A percentile compares a stretch with the other conserved stretches of the same genome.
Evolutionary conservation across 305 asterid species (phyloP).

Genomic region (Caryopteris hybrid): DNA sequence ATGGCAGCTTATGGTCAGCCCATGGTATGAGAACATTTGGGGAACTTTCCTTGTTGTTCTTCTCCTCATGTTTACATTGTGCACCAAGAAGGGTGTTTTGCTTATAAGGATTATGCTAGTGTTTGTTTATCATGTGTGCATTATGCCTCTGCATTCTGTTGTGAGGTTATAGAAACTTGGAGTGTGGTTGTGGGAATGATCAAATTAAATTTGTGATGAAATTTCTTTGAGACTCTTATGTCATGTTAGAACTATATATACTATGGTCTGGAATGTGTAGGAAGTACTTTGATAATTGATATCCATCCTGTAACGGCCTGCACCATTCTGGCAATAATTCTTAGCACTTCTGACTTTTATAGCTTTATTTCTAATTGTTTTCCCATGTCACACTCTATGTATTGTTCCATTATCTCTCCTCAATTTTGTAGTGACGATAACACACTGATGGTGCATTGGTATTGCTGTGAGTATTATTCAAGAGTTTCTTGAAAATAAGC

Average conservation of each 20-base stretch:
- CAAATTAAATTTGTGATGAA: neutral
- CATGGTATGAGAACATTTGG: slow-evolving; percentile 40
- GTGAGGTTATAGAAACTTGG: neutral
- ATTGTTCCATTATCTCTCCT: too few relatives aligned
- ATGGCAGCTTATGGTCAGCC: slow-evolving; percentile 70
- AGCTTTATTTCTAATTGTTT: neutral
- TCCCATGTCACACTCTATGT: too few relatives aligned
- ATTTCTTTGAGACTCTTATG: neutral
- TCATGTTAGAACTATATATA: too few relatives aligned
- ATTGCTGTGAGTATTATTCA: too few relatives aligned
- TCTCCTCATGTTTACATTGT: slow-evolving; percentile 1
- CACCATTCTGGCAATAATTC: too few relatives aligned
- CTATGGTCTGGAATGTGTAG: too few relatives aligned
- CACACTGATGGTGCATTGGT: too few relatives aligned
- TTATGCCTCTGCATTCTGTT: neutral
- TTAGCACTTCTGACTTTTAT: too few relatives aligned
- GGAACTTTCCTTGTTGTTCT: neutral
- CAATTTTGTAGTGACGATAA: too few relatives aligned
- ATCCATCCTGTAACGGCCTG: too few relatives aligned
- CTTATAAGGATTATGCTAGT: neutral
- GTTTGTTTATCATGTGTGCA: neutral
- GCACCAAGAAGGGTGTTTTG: neutral
- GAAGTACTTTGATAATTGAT: too few relatives aligned
- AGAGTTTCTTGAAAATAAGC: too few relatives aligned
- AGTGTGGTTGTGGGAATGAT: neutral